Conservation (phyloP, 1,139 yeast species). For the Suhomyces panamericanus region DNA sequence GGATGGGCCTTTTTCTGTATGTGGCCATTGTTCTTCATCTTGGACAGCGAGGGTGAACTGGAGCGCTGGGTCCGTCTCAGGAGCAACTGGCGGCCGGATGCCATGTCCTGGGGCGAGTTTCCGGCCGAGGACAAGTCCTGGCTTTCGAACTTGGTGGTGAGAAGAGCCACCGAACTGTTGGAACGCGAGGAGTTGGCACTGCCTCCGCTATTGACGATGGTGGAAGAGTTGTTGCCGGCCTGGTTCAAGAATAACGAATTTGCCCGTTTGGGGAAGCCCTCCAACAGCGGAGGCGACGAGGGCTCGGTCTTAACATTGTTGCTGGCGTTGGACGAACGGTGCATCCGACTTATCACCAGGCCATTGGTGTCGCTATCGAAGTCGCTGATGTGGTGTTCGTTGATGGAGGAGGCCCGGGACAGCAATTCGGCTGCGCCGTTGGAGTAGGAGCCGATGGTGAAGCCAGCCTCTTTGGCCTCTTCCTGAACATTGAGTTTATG, state of each 20-base stretch:
- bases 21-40: conserved; percentile 31
- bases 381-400: conserved; percentile 21
- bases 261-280: conserved; percentile 18
- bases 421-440: conserved; percentile 3
- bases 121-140: conserved; percentile 31
- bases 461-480: conserved; percentile 11
- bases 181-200: conserved; percentile 12
- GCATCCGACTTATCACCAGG: conserved; percentile 1
- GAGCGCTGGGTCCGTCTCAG: conserved; percentile 20
- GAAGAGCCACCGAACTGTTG: conserved; percentile 24
- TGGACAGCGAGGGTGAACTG: conserved; percentile 23
- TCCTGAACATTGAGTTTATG: conserved; percentile 23
- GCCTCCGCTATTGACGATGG: neutral
- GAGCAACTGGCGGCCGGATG: conserved; percentile 5
- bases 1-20: conserved; percentile 31
- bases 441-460: conserved; percentile 23
- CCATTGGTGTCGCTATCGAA: conserved; percentile 23
- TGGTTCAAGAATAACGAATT: conserved; percentile 17
- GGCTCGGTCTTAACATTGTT: conserved; percentile 10
- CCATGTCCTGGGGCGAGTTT: conserved; percentile 7
- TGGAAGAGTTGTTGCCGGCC: conserved; percentile 6
- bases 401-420: conserved; percentile 7
- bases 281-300: conserved; percentile 11
- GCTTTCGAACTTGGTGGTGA: conserved; percentile 31
- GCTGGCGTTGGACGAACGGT: conserved; percentile 4